Percentiles rank a stretch among this genome's conserved stretches.
Evolutionary conservation across 306 rosid species (phyloP).

Genomic region (Hylodesmum podocarpum): DNA sequence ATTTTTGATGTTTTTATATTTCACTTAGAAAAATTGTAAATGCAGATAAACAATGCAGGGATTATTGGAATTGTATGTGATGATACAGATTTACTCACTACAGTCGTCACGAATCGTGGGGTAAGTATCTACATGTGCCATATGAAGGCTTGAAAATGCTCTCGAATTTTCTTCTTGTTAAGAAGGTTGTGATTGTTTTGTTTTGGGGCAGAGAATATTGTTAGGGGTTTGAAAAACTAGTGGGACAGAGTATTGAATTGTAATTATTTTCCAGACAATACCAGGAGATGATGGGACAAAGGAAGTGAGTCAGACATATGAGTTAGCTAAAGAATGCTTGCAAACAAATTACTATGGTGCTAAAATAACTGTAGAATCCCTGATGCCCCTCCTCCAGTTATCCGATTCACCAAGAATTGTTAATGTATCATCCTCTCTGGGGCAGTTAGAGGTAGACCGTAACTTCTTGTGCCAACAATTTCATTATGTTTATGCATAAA

Average conservation of each 20-base stretch:
- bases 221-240: not conserved
- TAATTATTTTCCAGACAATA: slow-evolving; percentile 15
- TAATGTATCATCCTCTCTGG: too few relatives aligned
- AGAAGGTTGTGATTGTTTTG: too few relatives aligned
- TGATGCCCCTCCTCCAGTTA: too few relatives aligned
- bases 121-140: slow-evolving; percentile 2
- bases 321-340: too few relatives aligned
- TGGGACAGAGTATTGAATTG: not conserved
- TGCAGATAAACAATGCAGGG: slow-evolving; percentile 61
- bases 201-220: not conserved
- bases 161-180: too few relatives aligned
- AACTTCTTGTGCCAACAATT: too few relatives aligned
- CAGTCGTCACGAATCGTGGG: not conserved
- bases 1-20: not conserved
- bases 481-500: too few relatives aligned
- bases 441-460: too few relatives aligned
- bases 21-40: not conserved
- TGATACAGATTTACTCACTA: not conserved
- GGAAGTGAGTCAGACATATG: not conserved
- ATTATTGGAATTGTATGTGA: slow-evolving; percentile 22
- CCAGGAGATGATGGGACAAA: slow-evolving; percentile 10
- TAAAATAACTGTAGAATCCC: too few relatives aligned
- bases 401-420: too few relatives aligned
- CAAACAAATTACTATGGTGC: too few relatives aligned
- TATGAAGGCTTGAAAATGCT: too few relatives aligned